Evolutionary conservation across 2,329 filamentous ascomycete species (phyloP), one percentile per base, ranked within the genome.

Genomic region (Sarocladium brachiariae): DNA sequence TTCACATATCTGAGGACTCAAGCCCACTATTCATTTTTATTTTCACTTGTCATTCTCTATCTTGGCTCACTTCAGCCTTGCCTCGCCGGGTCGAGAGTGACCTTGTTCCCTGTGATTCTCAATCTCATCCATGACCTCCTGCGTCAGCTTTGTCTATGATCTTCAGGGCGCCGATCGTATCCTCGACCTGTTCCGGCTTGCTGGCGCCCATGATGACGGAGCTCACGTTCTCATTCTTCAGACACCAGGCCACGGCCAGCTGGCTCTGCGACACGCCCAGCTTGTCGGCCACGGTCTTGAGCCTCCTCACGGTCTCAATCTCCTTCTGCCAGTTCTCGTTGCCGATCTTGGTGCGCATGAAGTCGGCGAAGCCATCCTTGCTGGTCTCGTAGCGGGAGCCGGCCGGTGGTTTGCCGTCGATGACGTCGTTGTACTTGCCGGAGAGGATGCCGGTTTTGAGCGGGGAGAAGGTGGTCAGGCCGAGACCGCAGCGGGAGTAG

Each of bases 361-460:
- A 77, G 58, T 74, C 70, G 56, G 76, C 75, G 64, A 83, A 83
- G 57, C 76, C 74, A 49, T 73, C 73, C 54, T 75, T 72, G 65
- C 80, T 78, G 56, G 70, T 77, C 43, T 74, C 77, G 59, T 78
- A 83, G 14, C 78, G 76, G 23, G 74, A 81, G 57, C 76, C 77
- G 41, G 76, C 70, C 4, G 79, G 78, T 18, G 81, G 72, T 41
- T 61, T 53, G 45, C 74, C 63, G 38, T 69, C 64, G 10, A 81
- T 66, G 1, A 73, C 73, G 38, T 72, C 70, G 49, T 82, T 83
- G 67, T 86, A 86, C 65, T 86, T 86, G 30, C 83, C 83, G 0
- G 78, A 81, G 49, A 86, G 66, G 47, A 86, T 65, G 2, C 83
- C 83, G 35, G 67, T 65, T 53, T 69, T 69, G 56, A 86, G 69